Percentiles rank a stretch among this genome's conserved stretches.
Conservation (phyloP, 2,329 filamentous ascomycete species). For the Anisogramma anomala region DNA sequence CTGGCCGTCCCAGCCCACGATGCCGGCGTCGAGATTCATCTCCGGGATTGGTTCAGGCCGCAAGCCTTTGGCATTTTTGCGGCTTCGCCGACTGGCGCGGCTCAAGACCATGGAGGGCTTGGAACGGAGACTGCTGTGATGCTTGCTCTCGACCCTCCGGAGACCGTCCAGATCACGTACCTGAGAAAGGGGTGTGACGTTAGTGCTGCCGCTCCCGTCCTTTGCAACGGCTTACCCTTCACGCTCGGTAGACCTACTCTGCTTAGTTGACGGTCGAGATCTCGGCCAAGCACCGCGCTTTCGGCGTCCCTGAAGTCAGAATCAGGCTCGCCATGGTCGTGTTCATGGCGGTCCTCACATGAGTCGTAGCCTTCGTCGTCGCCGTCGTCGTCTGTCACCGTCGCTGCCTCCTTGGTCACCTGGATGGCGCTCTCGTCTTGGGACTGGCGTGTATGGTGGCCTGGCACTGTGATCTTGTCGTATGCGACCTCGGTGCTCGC, state of each 20-base stretch:
- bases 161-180: constrained; percentile 14
- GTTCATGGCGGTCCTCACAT: too few relatives aligned
- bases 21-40: constrained; percentile 37
- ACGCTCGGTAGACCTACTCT: constrained; percentile 15
- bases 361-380: constrained; percentile 1
- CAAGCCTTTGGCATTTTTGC: constrained; percentile 17
- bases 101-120: constrained; percentile 20
- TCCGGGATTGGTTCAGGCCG: constrained; percentile 30
- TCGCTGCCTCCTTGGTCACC: too few relatives aligned
- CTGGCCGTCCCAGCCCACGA: constrained; percentile 50
- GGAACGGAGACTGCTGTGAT: constrained; percentile 16
- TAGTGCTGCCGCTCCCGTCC: not conserved
- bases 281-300: constrained; percentile 19
- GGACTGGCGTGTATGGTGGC: not conserved
- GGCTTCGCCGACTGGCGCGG: constrained; percentile 19
- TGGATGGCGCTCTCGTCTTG: not conserved
- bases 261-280: constrained; percentile 20
- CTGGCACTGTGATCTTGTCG: not conserved
- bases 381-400: not conserved
- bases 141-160: constrained; percentile 15
- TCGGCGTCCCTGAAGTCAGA: constrained; percentile 23
- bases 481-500: constrained; percentile 7
- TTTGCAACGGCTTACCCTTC: not conserved
- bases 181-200: constrained; percentile 2
- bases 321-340: constrained; percentile 15